phyloP scores from a whole-genome alignment of 108 stramenopile species.

The Pseudonitzschia delicatissima region DNA sequence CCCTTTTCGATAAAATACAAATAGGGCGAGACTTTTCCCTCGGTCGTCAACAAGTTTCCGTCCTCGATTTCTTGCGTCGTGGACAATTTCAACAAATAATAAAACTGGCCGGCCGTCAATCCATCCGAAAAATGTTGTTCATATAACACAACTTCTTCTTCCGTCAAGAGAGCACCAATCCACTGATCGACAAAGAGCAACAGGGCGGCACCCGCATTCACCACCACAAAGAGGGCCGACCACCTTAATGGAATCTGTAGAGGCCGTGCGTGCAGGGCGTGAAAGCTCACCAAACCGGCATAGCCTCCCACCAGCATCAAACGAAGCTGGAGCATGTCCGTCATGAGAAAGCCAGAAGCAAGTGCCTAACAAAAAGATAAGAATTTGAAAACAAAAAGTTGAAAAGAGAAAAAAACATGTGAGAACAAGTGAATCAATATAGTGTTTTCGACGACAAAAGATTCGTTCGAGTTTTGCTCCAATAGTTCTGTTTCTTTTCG shows the following conservation, averaged over 20 bases:
- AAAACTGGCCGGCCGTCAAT: slow-evolving; percentile 24
- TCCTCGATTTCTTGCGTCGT: neutral
- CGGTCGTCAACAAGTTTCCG: slow-evolving; percentile 13
- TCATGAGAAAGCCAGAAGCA: slow-evolving; percentile 30
- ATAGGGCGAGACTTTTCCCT: slow-evolving; percentile 14
- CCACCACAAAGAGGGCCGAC: slow-evolving; percentile 32
- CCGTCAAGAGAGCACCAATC: slow-evolving; percentile 1
- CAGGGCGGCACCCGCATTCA: slow-evolving; percentile 22
- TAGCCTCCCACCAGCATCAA: slow-evolving; percentile 28
- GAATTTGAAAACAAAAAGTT: neutral
- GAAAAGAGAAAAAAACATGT: neutral
- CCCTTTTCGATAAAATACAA: slow-evolving; percentile 29
- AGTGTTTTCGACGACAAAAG: too few relatives aligned
- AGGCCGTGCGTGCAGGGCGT: slow-evolving; percentile 19
- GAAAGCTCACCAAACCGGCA: slow-evolving; percentile 26
- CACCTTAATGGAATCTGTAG: slow-evolving; percentile 26
- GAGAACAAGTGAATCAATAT: too few relatives aligned
- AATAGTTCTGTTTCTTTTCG: too few relatives aligned
- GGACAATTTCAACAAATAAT: slow-evolving; percentile 16
- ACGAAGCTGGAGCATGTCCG: slow-evolving; percentile 29
- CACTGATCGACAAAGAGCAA: slow-evolving; percentile 23
- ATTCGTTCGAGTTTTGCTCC: too few relatives aligned
- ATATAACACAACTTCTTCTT: slow-evolving; percentile 24
- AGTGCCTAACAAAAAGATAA: slow-evolving; percentile 1
- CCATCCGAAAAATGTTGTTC: slow-evolving; percentile 16